These are phyloP conservation scores for Zymoseptoria pseudotritici DNA, from an alignment of 2,329 filamentous ascomycete species.

Conservation along the genomic window DNA sequence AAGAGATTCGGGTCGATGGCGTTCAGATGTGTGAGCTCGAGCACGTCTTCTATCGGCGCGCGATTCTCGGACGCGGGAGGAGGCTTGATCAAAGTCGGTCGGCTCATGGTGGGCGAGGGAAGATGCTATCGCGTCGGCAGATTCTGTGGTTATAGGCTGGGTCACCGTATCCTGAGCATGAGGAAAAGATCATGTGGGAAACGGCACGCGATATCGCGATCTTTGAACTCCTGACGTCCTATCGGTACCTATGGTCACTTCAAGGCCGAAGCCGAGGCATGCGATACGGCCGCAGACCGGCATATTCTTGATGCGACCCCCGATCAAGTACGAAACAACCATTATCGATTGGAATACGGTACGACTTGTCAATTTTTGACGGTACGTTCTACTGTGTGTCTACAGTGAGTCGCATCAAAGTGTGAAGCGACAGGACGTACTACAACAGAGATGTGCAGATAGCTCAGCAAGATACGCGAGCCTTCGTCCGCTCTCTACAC, in stretches of 20 bases:
- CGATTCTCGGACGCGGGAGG: constrained; percentile 65
- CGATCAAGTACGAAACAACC: too few species aligned
- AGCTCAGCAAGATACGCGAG: too few species aligned
- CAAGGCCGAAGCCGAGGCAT: neutral
- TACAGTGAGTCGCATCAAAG: too few species aligned
- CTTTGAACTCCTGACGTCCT: neutral
- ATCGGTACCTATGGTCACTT: neutral
- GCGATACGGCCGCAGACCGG: neutral
- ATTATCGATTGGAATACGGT: too few species aligned
- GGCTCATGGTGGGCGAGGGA: constrained; percentile 7
- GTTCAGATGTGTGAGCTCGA: constrained; percentile 74
- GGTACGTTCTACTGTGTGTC: too few species aligned
- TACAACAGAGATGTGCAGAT: too few species aligned
- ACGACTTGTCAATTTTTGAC: too few species aligned
- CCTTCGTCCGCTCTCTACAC: too few species aligned
- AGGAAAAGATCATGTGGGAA: neutral
- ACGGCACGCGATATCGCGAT: neutral
- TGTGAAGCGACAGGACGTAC: too few species aligned
- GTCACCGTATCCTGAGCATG: neutral
- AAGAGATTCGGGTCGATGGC: constrained; percentile 80
- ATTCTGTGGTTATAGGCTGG: neutral
- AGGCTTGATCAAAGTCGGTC: constrained; percentile 57
- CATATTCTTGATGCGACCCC: neutral
- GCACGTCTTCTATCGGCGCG: constrained; percentile 78
- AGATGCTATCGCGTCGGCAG: neutral